These are phyloP conservation scores for Dipodascopsis tothii DNA, from an alignment of 805 yeast species.

Conservation along the genomic window DNA sequence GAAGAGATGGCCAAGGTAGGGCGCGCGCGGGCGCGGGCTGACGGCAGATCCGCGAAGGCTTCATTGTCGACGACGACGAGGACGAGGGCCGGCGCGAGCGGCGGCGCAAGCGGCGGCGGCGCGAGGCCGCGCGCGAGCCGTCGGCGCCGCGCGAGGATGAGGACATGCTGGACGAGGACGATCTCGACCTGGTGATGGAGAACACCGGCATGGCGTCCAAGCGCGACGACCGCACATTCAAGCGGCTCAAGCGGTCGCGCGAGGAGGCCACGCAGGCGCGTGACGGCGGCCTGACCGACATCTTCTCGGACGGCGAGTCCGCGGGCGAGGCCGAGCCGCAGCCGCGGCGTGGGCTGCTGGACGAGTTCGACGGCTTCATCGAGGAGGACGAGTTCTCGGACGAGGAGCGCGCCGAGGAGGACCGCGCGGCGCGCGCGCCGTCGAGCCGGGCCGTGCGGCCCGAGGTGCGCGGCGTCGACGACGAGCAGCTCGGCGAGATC, in stretches of 20 bases:
- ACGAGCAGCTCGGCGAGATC: conserved; percentile 85
- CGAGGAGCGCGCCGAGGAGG: conserved; percentile 50
- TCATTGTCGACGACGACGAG: conserved; percentile 87
- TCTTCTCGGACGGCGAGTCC: conserved; percentile 51
- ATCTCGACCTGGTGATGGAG: conserved; percentile 82
- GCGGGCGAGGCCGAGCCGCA: conserved; percentile 26
- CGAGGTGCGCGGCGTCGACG: conserved; percentile 50
- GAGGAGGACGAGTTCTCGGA: conserved; percentile 95
- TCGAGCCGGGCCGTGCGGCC: conserved; percentile 22
- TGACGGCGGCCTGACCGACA: conserved; percentile 48
- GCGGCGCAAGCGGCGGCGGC: conserved; percentile 17
- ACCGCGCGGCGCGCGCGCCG: conserved; percentile 2
- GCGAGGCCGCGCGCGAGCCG: conserved; percentile 20
- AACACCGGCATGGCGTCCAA: conserved; percentile 62
- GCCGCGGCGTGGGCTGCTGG: conserved; percentile 39
- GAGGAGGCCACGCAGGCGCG: conserved; percentile 26
- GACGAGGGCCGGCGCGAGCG: conserved; percentile 38
- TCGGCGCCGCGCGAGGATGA: conserved; percentile 30
- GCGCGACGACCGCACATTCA: conserved; percentile 43
- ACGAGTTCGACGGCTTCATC: conserved; percentile 92
- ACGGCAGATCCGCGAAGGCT: conserved; percentile 66
- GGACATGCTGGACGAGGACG: conserved; percentile 87
- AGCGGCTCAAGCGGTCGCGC: conserved; percentile 74
- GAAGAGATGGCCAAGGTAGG: conserved; percentile 63
- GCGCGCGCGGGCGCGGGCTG: background rate